Percentiles rank a stretch among this genome's conserved stretches.
phyloP scores from a whole-genome alignment of 2,329 filamentous ascomycete species.

The Fusarium sp. region DNA sequence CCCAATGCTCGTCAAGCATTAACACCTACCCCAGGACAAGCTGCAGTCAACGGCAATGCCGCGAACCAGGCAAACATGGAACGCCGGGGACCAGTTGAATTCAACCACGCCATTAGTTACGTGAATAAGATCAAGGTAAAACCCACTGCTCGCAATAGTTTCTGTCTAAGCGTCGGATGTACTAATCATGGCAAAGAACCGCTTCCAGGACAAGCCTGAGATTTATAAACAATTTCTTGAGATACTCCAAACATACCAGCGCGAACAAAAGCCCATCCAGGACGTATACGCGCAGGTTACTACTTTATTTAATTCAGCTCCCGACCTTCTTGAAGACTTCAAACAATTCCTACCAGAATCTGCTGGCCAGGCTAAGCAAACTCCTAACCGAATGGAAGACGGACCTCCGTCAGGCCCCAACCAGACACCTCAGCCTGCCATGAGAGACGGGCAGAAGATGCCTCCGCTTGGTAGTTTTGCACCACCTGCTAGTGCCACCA shows the following conservation, averaged over 20 bases:
- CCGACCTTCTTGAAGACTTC: conserved; percentile 96
- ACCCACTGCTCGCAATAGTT: conserved; percentile 8
- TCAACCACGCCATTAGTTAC: conserved; percentile 99
- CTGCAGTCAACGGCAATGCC: conserved; percentile 70
- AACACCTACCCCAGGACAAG: conserved; percentile 70
- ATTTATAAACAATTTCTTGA: conserved; percentile 99
- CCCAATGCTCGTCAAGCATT: conserved; percentile 65
- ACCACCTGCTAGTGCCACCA: conserved; percentile 80
- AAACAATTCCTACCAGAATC: conserved; percentile 98
- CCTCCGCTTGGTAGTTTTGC: conserved; percentile 96
- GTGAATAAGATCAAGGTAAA: conserved; percentile 99
- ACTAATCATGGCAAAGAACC: conserved; percentile 72
- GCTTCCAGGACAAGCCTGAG: conserved; percentile 94
- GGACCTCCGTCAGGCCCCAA: conserved; percentile 56
- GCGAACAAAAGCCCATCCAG: conserved; percentile 97
- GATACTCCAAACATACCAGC: conserved; percentile 97
- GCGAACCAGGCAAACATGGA: conserved; percentile 74
- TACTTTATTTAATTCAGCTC: conserved; percentile 89
- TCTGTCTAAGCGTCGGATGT: conserved; percentile 10
- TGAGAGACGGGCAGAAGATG: conserved; percentile 77
- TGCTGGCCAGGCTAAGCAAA: conserved; percentile 64
- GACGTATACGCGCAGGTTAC: conserved; percentile 99
- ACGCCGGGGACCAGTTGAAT: conserved; percentile 94
- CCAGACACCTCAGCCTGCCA: conserved; percentile 66
- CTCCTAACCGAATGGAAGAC: conserved; percentile 69